Percentiles rank a stretch among this genome's conserved stretches.
Conservation (phyloP, 805 yeast species). For the Pichia heedii region DNA sequence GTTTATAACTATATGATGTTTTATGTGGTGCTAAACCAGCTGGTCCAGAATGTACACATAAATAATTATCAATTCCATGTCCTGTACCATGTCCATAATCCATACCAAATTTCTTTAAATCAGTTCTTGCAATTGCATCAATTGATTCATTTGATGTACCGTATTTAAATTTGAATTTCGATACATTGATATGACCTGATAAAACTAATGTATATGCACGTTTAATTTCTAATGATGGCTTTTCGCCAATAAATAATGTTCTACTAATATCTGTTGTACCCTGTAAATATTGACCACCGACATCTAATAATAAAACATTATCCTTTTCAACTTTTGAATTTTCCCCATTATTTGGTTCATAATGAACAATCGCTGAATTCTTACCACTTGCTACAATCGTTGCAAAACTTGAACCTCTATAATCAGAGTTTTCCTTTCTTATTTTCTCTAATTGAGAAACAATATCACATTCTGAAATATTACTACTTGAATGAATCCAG, state of each 20-base stretch:
- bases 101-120: constrained; percentile 71
- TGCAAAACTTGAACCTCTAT: constrained; percentile 63
- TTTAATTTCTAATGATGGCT: constrained; percentile 47
- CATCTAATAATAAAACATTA: constrained; percentile 69
- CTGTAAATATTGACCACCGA: constrained; percentile 86
- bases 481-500: constrained; percentile 62
- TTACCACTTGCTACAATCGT: constrained; percentile 72
- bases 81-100: constrained; percentile 95
- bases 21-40: constrained; percentile 55
- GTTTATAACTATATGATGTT: constrained; percentile 33
- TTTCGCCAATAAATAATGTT: constrained; percentile 53
- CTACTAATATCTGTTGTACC: constrained; percentile 97
- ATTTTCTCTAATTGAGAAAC: constrained; percentile 42
- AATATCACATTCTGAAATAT: constrained; percentile 45
- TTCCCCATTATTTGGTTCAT: constrained; percentile 54
- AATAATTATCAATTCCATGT: constrained; percentile 90
- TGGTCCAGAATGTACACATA: constrained; percentile 94
- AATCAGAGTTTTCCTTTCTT: constrained; percentile 36
- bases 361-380: constrained; percentile 69
- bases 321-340: constrained; percentile 54
- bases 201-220: constrained; percentile 75
- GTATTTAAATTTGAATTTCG: constrained; percentile 68
- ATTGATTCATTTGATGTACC: constrained; percentile 67
- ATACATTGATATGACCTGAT: constrained; percentile 86
- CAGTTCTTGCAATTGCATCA: constrained; percentile 77